Conservation (phyloP, 163 green algal genomes). For the Smithsoniella earleae region DNA sequence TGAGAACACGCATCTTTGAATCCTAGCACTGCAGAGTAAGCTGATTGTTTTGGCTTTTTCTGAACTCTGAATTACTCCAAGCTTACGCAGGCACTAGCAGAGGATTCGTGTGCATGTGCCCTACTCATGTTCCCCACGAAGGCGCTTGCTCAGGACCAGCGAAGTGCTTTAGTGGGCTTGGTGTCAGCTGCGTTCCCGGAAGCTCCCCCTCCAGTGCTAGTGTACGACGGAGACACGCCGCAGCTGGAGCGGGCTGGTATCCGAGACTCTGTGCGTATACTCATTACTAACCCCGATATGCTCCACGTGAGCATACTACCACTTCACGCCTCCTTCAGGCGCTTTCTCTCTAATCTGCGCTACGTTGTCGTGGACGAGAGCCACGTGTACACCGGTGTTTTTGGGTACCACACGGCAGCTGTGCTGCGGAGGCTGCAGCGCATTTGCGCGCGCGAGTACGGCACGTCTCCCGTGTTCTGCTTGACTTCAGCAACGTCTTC, state of each 20-base stretch:
- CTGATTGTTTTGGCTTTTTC: too few relatives aligned
- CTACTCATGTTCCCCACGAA: conserved; percentile 96
- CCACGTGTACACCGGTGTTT: conserved; percentile 76
- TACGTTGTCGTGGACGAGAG: conserved; percentile 89
- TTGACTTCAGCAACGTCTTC: conserved; percentile 80
- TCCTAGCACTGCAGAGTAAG: too few relatives aligned
- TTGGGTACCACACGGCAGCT: conserved; percentile 81
- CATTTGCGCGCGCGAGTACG: conserved; percentile 56
- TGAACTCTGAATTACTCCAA: too few relatives aligned
- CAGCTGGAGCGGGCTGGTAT: conserved; percentile 43
- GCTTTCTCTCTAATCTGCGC: conserved; percentile 63
- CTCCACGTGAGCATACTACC: conserved; percentile 83
- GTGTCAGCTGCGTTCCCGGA: conserved; percentile 43
- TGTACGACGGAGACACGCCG: conserved; percentile 69
- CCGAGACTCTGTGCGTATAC: conserved; percentile 51
- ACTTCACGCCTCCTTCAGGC: conserved; percentile 49
- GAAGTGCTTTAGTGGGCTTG: conserved; percentile 54
- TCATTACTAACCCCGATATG: conserved; percentile 98
- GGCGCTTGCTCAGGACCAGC: conserved; percentile 81
- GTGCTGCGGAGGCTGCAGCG: conserved; percentile 78
- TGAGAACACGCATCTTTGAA: too few relatives aligned
- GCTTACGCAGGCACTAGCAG: conserved; percentile 30
- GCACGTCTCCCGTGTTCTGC: conserved; percentile 51
- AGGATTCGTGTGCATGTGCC: conserved; percentile 50
- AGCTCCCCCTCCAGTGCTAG: conserved; percentile 40